Conservation (phyloP, 2,329 filamentous ascomycete genomes). For the Monilinia fructicola region DNA sequence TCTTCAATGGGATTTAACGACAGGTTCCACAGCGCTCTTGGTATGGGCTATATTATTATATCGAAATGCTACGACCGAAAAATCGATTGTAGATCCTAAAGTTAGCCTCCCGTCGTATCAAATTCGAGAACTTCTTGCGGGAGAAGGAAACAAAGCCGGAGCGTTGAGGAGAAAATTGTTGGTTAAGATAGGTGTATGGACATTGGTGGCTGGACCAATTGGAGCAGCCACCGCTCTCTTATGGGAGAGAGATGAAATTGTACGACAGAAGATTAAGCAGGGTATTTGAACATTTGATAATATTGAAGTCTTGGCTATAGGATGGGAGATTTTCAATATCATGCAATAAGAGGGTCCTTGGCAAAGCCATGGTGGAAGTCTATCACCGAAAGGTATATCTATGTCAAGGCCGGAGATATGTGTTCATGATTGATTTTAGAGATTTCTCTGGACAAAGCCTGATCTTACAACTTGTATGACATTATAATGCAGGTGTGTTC, state of each 20-base stretch:
- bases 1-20: conserved; percentile 51
- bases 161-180: conserved; percentile 33
- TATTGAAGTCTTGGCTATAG: conserved; percentile 15
- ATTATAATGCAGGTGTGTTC: background rate
- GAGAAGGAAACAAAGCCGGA: conserved; percentile 32
- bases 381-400: background rate
- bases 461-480: background rate
- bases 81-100: conserved; percentile 27
- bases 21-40: conserved; percentile 45
- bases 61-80: conserved; percentile 34
- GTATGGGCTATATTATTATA: conserved; percentile 48
- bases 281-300: conserved; percentile 28
- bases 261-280: conserved; percentile 36
- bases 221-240: conserved; percentile 48
- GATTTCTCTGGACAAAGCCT: background rate
- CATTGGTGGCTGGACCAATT: conserved; percentile 45
- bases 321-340: background rate
- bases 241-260: conserved; percentile 50
- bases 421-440: background rate
- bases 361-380: background rate
- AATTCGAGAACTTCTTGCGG: conserved; percentile 25
- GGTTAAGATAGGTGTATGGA: conserved; percentile 42
- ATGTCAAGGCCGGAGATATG: no score
- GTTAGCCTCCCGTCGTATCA: conserved; percentile 27
- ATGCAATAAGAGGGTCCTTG: background rate